A percentile compares a stretch with the other conserved stretches of the same genome.
phyloP scores from a whole-genome alignment of 192 early-diverging fungal species.

The Coemansia sp. region DNA sequence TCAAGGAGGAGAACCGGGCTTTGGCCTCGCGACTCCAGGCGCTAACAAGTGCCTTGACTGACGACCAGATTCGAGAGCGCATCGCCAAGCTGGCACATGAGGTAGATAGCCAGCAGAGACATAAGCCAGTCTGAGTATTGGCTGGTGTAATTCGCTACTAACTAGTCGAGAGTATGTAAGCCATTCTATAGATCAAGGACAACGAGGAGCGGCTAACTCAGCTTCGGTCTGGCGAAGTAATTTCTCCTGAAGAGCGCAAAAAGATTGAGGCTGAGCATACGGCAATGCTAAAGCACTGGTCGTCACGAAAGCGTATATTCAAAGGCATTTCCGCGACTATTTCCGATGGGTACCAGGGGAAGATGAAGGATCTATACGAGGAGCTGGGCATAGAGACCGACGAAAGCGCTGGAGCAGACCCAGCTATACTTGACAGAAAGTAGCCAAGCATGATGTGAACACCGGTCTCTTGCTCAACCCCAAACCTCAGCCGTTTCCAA shows the following conservation, averaged over 20 bases:
- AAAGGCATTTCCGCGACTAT: conserved; percentile 55
- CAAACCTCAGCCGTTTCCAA: not conserved
- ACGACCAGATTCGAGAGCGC: conserved; percentile 48
- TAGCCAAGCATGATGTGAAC: not conserved
- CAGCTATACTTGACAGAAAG: conserved; percentile 19
- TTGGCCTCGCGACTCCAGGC: conserved; percentile 18
- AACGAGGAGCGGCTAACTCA: conserved; percentile 35
- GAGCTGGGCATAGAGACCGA: conserved; percentile 63
- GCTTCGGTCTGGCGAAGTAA: conserved; percentile 44
- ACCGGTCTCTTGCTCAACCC: not conserved
- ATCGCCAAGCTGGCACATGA: conserved; percentile 29
- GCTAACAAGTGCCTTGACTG: conserved; percentile 34
- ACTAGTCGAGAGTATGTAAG: not conserved
- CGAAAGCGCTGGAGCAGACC: conserved; percentile 46
- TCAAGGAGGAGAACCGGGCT: conserved; percentile 32
- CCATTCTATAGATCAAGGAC: conserved; percentile 14
- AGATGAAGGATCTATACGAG: conserved; percentile 54
- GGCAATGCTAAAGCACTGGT: conserved; percentile 56
- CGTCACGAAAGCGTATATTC: conserved; percentile 58
- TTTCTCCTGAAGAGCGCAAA: conserved; percentile 40
- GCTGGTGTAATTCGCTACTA: not conserved
- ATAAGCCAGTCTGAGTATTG: not conserved
- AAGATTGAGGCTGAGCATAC: conserved; percentile 31
- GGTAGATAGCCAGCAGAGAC: conserved; percentile 5
- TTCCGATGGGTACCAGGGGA: conserved; percentile 55